phyloP scores from a whole-genome alignment of 225 moss, liverwort and hornwort species.

The Physcomitrellopsis africana region DNA sequence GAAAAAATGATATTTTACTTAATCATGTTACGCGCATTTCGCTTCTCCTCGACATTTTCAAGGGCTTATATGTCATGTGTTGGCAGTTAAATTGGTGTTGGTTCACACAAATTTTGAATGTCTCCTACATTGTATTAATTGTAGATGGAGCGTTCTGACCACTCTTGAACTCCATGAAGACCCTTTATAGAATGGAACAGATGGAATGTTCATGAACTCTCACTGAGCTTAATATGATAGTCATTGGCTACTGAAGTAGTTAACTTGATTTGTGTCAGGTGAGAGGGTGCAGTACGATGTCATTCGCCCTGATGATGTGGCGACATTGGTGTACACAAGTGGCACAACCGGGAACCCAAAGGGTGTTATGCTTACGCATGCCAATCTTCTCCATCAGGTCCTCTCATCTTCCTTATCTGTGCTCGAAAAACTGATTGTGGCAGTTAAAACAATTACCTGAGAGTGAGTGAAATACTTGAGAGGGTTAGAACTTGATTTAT shows the following conservation, averaged over 20 bases:
- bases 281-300: conserved; percentile 62
- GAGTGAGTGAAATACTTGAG: not conserved
- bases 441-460: conserved; percentile 1
- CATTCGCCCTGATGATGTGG: conserved; percentile 74
- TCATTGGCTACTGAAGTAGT: conserved; percentile 1
- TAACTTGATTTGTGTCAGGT: conserved; percentile 39
- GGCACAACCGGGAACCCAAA: conserved; percentile 86
- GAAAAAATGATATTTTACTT: too few relatives aligned
- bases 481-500: not conserved
- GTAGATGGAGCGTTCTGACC: too few relatives aligned
- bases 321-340: conserved; percentile 86
- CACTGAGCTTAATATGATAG: not conserved
- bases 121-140: too few relatives aligned
- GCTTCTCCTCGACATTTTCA: too few relatives aligned
- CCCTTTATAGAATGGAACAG: not conserved
- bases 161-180: not conserved
- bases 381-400: conserved; percentile 87
- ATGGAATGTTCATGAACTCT: not conserved
- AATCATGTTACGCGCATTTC: too few relatives aligned
- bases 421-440: not conserved
- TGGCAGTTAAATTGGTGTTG: too few relatives aligned
- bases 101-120: too few relatives aligned
- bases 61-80: too few relatives aligned
- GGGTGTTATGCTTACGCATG: conserved; percentile 85
- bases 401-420: conserved; percentile 2